These are phyloP conservation scores for Agarophyton chilense DNA, from an alignment of 23 red algal genomes.

Conservation along the genomic window DNA sequence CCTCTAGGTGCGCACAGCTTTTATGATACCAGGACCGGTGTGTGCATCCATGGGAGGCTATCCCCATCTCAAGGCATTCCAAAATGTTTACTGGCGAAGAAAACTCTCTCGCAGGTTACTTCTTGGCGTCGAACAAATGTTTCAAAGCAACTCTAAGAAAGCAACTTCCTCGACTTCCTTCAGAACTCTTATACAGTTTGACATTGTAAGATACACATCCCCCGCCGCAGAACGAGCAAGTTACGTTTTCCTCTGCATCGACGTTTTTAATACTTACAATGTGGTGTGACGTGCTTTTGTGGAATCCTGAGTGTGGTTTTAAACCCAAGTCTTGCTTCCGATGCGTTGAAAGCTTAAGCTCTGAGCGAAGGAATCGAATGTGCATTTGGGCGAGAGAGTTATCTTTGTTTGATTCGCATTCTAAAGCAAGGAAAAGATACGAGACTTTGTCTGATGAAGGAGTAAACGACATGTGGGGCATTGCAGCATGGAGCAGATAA, in stretches of 20 bases:
- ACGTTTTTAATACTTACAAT: too few relatives aligned
- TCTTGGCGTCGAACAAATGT: not conserved
- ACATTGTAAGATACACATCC: not conserved
- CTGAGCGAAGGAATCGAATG: not conserved
- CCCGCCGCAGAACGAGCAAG: not conserved
- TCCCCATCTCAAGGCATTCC: not conserved
- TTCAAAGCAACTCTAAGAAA: not conserved
- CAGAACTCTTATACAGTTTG: not conserved
- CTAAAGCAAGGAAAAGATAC: not conserved
- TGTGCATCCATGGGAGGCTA: too few relatives aligned
- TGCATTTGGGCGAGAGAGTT: not conserved
- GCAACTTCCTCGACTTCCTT: conserved; percentile 2
- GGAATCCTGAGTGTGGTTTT: not conserved
- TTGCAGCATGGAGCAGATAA: not conserved
- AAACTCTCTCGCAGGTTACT: not conserved
- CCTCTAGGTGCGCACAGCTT: too few relatives aligned
- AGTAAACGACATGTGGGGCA: not conserved
- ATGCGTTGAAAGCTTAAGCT: not conserved
- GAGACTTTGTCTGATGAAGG: not conserved
- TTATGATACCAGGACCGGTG: too few relatives aligned
- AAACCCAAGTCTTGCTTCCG: not conserved
- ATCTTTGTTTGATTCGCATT: not conserved
- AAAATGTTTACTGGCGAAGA: not conserved
- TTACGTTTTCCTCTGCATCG: not conserved
- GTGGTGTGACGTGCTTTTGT: not conserved